These are phyloP conservation scores for Chara braunii DNA, from an alignment of 139 green algal genomes.

Conservation along the genomic window DNA sequence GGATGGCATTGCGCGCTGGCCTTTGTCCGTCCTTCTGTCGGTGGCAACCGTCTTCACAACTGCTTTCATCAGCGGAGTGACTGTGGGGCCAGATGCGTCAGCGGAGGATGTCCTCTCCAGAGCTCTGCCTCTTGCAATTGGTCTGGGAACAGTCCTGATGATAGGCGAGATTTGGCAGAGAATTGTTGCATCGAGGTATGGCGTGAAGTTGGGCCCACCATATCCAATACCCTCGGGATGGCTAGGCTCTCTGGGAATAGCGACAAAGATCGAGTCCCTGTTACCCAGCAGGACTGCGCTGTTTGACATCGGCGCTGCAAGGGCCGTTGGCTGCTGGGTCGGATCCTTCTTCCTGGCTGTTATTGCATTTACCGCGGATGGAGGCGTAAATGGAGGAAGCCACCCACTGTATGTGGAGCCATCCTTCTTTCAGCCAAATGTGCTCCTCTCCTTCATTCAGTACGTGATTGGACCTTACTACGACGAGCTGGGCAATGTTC, in stretches of 20 bases:
- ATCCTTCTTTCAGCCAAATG: constrained; percentile 24
- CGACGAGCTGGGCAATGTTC: constrained; percentile 37
- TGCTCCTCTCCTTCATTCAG: constrained; percentile 31
- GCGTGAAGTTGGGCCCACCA: constrained; percentile 19
- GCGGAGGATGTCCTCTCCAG: neutral
- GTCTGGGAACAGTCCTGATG: constrained; percentile 1
- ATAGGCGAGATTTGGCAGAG: constrained; percentile 27
- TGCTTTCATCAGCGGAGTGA: constrained; percentile 10
- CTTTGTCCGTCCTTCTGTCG: neutral
- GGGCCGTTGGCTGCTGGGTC: constrained; percentile 7
- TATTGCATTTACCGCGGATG: constrained; percentile 16
- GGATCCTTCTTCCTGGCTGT: constrained; percentile 6
- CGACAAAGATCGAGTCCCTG: constrained; percentile 21
- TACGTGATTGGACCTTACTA: constrained; percentile 40
- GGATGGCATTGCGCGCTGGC: constrained; percentile 24
- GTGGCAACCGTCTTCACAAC: constrained; percentile 25
- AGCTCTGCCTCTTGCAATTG: constrained; percentile 1
- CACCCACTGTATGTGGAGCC: constrained; percentile 34
- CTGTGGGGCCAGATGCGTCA: constrained; percentile 14
- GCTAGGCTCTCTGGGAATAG: constrained; percentile 24
- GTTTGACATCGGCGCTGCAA: constrained; percentile 22
- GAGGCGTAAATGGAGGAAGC: constrained; percentile 20
- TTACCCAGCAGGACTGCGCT: constrained; percentile 7
- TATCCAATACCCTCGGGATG: constrained; percentile 24
- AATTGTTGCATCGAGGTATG: constrained; percentile 2